A percentile compares a stretch with the other conserved stretches of the same genome.
These are phyloP conservation scores for Irpex sp. DNA, from an alignment of 1,284 basidiomycete genomes.

Conservation along the genomic window DNA sequence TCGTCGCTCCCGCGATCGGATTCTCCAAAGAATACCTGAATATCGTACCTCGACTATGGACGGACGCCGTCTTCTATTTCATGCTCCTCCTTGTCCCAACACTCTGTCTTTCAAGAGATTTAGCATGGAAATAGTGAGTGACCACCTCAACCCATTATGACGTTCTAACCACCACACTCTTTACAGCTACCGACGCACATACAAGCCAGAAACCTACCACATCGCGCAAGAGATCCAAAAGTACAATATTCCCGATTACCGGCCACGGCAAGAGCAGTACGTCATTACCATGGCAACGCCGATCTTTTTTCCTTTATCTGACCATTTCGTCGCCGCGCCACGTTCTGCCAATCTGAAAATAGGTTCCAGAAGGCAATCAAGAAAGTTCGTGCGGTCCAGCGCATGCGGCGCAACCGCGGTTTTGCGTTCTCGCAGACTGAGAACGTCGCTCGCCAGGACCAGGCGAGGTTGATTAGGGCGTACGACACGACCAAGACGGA, in stretches of 20 bases:
- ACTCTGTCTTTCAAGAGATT: slow-evolving; percentile 86
- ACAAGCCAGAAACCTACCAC: slow-evolving; percentile 88
- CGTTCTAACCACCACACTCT: neutral
- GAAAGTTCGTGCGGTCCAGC: slow-evolving; percentile 92
- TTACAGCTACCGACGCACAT: slow-evolving; percentile 83
- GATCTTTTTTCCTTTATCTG: slow-evolving; percentile 5
- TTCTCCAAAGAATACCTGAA: slow-evolving; percentile 90
- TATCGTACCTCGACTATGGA: slow-evolving; percentile 87
- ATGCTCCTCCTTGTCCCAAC: slow-evolving; percentile 84
- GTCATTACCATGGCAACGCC: slow-evolving; percentile 26
- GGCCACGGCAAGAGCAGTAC: slow-evolving; percentile 94
- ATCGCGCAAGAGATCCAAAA: slow-evolving; percentile 97
- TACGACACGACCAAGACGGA: slow-evolving; percentile 83
- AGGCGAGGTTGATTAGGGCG: slow-evolving; percentile 80
- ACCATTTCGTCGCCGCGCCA: neutral
- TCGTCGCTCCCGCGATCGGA: slow-evolving; percentile 80
- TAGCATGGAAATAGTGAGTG: slow-evolving; percentile 91
- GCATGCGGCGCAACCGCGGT: slow-evolving; percentile 89
- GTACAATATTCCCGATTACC: slow-evolving; percentile 96
- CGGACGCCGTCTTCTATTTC: slow-evolving; percentile 86
- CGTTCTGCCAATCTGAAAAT: neutral
- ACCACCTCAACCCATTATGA: neutral
- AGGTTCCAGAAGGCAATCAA: slow-evolving; percentile 98
- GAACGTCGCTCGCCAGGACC: slow-evolving; percentile 75
- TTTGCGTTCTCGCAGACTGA: slow-evolving; percentile 97